phyloP scores from a whole-genome alignment of 306 rosid genomes.

The Medicago ruthenica region DNA sequence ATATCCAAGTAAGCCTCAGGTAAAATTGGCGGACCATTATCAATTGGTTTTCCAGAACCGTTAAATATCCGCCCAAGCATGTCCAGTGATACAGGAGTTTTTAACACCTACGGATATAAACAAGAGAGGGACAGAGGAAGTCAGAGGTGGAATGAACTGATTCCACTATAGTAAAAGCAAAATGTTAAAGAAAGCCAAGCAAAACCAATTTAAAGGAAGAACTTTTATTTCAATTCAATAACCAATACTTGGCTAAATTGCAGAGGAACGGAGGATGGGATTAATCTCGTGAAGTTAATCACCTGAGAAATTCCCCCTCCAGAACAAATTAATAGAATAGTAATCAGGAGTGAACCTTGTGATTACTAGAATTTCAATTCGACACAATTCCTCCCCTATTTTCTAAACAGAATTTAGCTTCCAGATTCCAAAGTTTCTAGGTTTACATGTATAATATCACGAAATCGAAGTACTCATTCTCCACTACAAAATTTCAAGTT shows the following conservation, averaged over 20 bases:
- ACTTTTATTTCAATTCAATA: slow-evolving; percentile 33
- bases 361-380: slow-evolving; percentile 1
- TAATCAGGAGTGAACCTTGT: slow-evolving; percentile 3
- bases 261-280: not conserved
- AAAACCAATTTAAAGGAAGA: slow-evolving; percentile 18
- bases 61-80: slow-evolving; percentile 99
- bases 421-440: slow-evolving; percentile 5
- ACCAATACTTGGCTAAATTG: slow-evolving; percentile 16
- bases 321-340: slow-evolving; percentile 30
- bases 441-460: not conserved
- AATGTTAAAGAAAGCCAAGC: slow-evolving; percentile 29
- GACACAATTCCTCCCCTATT: slow-evolving; percentile 12
- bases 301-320: slow-evolving; percentile 5
- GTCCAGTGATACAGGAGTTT: slow-evolving; percentile 97
- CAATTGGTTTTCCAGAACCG: slow-evolving; percentile 99
- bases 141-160: slow-evolving; percentile 29
- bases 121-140: slow-evolving; percentile 32
- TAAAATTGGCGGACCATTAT: slow-evolving; percentile 96
- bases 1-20: slow-evolving; percentile 99
- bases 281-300: slow-evolving; percentile 4
- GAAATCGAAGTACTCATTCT: not conserved
- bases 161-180: slow-evolving; percentile 24
- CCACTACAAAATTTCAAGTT: not conserved
- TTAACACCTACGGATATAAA: slow-evolving; percentile 72
- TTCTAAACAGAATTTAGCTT: slow-evolving; percentile 1